Conservation (phyloP, 1,284 basidiomycete species). For the Hortiboletus rubellus region DNA sequence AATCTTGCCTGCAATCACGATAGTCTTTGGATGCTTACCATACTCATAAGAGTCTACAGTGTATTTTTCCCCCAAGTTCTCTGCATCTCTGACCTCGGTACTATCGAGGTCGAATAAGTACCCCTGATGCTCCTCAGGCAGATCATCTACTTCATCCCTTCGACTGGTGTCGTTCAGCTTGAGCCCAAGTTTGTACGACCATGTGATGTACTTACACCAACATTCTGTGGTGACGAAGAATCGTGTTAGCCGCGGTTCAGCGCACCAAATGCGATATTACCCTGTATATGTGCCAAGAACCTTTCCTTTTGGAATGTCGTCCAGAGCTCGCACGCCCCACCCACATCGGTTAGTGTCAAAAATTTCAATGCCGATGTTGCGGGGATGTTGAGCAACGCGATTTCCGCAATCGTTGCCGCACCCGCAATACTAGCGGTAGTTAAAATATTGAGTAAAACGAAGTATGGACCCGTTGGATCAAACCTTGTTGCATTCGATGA, state of each 20-base stretch:
- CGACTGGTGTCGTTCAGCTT: conserved; percentile 31
- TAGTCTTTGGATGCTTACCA: conserved; percentile 39
- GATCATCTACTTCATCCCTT: conserved; percentile 40
- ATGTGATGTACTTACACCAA: conserved; percentile 25
- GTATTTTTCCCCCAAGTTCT: conserved; percentile 38
- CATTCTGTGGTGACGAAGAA: conserved; percentile 13
- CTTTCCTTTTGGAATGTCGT: conserved; percentile 47
- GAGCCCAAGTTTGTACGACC: neutral
- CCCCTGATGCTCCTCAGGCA: conserved; percentile 36
- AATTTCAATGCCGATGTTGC: conserved; percentile 50
- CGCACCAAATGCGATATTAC: conserved; percentile 37
- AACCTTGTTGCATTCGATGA: conserved; percentile 64
- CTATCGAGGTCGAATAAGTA: conserved; percentile 65
- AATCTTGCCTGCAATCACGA: neutral
- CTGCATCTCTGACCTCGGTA: conserved; percentile 42
- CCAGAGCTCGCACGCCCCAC: conserved; percentile 51
- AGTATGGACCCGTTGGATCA: neutral
- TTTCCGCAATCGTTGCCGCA: conserved; percentile 49
- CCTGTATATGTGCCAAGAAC: conserved; percentile 65
- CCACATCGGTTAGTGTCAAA: conserved; percentile 56
- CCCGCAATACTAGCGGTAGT: conserved; percentile 41
- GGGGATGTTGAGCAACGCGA: conserved; percentile 52
- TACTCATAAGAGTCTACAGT: conserved; percentile 50
- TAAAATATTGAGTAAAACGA: neutral
- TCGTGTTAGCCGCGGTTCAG: conserved; percentile 2